Base-by-base conservation (phyloP, 371 early-diverging fungal species). In the Actinomortierella wolfii region DNA sequence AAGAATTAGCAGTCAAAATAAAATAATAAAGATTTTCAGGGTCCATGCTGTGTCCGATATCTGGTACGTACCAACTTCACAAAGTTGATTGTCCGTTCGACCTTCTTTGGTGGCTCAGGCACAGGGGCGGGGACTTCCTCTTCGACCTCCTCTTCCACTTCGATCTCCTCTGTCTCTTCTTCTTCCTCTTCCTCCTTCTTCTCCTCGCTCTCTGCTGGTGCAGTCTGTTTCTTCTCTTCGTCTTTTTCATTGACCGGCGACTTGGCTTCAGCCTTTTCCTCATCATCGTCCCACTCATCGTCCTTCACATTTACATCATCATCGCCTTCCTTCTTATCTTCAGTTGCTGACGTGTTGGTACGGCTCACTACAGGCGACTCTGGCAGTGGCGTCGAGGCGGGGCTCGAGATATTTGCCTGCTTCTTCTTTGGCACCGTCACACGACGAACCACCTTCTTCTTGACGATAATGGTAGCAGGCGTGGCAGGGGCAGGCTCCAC, bases 21-120 rank as follows among this genome's bases (percentile, higher is more conserved):
- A 34, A 34, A 34, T 6, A 34, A 34, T 4, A 34, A 34, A 34
- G 11, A 11, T 34, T 34, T 4, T n/a, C n/a, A n/a, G n/a, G n/a
- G n/a, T n/a, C n/a, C n/a, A n/a, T n/a, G n/a, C n/a, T n/a, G n/a
- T n/a, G n/a, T n/a, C n/a, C 15, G 41, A 6, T 39, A 45, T 56
- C 13, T n/a, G 18, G 2, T 34, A 49, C 75, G 64, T 77, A 89
- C 87, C 64, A 94, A 78, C 34, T 84, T 79, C 21, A 92, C 90
- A 76, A 86, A 81, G 74, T 92, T 85, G 59, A 82, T 58, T 68
- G 61, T 71, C 26, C 63, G 79, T 21, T 51, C 77, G 42, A 42
- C 79, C 59, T 61, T 70, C 67, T 57, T 78, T 73, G 15, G 67
- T n/a, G 57, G 39, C 1, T 26, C 49, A 34, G 34, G 7, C 34